Conservation (phyloP, 805 yeast genomes). For the Nakazawaea ishiwadae region DNA sequence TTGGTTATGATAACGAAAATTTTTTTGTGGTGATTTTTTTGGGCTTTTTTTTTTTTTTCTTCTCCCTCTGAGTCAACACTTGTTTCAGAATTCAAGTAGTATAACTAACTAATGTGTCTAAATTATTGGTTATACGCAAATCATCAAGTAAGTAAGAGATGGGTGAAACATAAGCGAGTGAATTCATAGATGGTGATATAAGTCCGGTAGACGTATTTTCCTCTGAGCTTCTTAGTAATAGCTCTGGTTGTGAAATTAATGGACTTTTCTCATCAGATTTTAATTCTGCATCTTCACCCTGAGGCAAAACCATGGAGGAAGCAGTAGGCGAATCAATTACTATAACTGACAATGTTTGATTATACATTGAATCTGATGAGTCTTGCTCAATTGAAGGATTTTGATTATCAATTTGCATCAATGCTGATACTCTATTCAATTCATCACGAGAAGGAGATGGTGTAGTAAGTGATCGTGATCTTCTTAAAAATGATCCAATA, state of each 20-base stretch:
- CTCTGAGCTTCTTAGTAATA: not conserved
- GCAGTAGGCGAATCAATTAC: not conserved
- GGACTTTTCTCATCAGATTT: too few relatives aligned
- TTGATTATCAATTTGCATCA: too few relatives aligned
- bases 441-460: not conserved
- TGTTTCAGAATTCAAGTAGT: too few relatives aligned
- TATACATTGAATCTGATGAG: too few relatives aligned
- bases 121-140: not conserved
- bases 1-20: constrained; percentile 9
- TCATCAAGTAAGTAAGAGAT: not conserved
- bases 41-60: not conserved
- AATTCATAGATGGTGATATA: not conserved
- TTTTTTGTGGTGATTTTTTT: not conserved
- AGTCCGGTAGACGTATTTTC: not conserved
- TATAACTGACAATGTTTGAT: too few relatives aligned
- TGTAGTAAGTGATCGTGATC: not conserved
- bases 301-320: not conserved
- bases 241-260: not conserved
- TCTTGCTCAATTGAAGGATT: too few relatives aligned
- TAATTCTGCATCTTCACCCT: not conserved
- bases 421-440: too few relatives aligned
- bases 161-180: not conserved
- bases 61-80: not conserved
- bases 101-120: not conserved
- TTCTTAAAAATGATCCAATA: not conserved